phyloP scores from a whole-genome alignment of 768 basidiomycete genomes.

The Pulveroboletus frians region DNA sequence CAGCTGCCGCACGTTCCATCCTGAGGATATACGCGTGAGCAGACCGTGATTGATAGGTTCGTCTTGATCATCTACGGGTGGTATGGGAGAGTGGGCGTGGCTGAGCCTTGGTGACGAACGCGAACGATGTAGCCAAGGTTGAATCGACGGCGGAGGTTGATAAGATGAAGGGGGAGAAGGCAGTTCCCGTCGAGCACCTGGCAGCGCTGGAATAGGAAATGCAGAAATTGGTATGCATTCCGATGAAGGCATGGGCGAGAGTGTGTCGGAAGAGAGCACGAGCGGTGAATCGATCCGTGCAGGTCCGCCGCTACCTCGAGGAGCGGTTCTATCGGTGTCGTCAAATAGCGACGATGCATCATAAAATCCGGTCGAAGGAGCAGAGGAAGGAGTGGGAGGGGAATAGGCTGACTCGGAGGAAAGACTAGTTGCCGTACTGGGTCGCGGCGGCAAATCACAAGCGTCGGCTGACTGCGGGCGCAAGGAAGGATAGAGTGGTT shows the following conservation, averaged over 20 bases:
- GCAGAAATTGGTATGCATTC: constrained; percentile 25
- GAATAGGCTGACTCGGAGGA: constrained; percentile 46
- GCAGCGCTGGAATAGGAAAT: constrained; percentile 16
- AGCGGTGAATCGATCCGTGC: constrained; percentile 14
- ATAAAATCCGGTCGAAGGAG: constrained; percentile 36
- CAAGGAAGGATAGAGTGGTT: constrained; percentile 38
- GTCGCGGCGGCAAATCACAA: constrained; percentile 22
- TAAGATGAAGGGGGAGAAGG: constrained; percentile 29
- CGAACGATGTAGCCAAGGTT: constrained; percentile 31
- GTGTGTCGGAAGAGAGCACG: constrained; percentile 19
- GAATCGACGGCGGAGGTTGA: constrained; percentile 27
- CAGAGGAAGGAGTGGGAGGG: constrained; percentile 35
- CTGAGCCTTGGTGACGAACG: constrained; percentile 35
- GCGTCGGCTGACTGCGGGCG: constrained; percentile 26
- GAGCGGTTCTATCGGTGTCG: constrained; percentile 13
- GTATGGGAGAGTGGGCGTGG: constrained; percentile 12
- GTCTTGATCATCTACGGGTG: constrained; percentile 17
- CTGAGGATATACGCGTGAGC: constrained; percentile 20
- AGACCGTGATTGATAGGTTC: constrained; percentile 6
- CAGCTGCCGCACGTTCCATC: constrained; percentile 25
- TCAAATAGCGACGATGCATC: constrained; percentile 19
- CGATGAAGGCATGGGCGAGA: constrained; percentile 29
- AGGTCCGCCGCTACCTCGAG: constrained; percentile 9
- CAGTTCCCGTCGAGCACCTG: constrained; percentile 21
- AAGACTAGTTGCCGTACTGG: constrained; percentile 36